Evolutionary conservation across 176 grass and related monocot genomes (phyloP).

Genomic region (Aegilops sharonensis): DNA sequence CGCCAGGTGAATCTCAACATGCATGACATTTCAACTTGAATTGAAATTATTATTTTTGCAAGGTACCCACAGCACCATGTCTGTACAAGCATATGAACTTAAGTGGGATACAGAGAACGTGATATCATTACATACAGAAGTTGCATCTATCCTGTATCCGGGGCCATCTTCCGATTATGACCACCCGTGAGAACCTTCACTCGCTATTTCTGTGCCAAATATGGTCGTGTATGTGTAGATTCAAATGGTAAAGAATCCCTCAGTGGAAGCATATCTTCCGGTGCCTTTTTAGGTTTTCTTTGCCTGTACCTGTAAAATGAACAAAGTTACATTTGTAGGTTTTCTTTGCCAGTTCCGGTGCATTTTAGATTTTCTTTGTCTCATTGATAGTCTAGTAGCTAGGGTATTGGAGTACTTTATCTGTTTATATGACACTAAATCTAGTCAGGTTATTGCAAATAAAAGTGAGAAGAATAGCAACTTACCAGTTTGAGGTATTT

Average conservation of each 20-base stretch:
- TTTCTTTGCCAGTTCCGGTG: slow-evolving; percentile 46
- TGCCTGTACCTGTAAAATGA: slow-evolving; percentile 39
- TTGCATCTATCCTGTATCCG: slow-evolving; percentile 24
- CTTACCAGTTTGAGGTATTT: slow-evolving; percentile 92
- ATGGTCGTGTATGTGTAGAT: slow-evolving; percentile 11
- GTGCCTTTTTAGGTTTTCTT: slow-evolving; percentile 41
- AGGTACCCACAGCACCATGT: slow-evolving; percentile 25
- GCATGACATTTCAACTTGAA: slow-evolving; percentile 45
- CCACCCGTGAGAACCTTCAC: slow-evolving; percentile 23
- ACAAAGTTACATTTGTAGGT: neutral
- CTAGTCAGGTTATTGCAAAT: neutral
- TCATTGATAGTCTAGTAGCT: neutral
- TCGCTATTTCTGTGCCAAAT: slow-evolving; percentile 15
- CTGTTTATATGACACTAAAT: neutral
- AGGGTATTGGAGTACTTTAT: neutral
- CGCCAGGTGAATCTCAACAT: slow-evolving; percentile 14
- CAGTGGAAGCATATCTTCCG: neutral
- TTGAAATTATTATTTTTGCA: slow-evolving; percentile 37
- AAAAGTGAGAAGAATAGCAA: slow-evolving; percentile 3
- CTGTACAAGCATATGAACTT: slow-evolving; percentile 41
- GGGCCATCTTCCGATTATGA: slow-evolving; percentile 28
- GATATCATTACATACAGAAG: slow-evolving; percentile 28
- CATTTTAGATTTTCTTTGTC: neutral
- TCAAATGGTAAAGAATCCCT: slow-evolving; percentile 11
- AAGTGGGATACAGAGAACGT: slow-evolving; percentile 25